phyloP scores from a whole-genome alignment of 257 asterid genomes.

The Osmanthus fragrans region DNA sequence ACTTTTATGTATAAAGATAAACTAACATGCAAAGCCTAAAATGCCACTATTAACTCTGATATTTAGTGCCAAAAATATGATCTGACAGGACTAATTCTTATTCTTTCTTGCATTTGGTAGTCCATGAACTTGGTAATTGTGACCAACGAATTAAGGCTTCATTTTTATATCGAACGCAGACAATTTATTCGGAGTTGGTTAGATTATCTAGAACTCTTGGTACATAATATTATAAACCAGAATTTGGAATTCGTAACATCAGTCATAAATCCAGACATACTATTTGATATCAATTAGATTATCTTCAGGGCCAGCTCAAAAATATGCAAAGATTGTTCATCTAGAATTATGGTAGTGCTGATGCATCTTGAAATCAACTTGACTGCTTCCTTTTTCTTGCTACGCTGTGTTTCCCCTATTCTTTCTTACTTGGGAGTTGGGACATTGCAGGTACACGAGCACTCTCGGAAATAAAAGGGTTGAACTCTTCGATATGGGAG shows the following conservation, averaged over 20 bases:
- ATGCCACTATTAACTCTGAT: not conserved
- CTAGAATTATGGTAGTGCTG: not conserved
- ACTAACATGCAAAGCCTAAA: not conserved
- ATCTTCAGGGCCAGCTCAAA: not conserved
- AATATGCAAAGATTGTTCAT: constrained; percentile 1
- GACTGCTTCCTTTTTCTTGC: constrained; percentile 7
- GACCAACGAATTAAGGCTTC: not conserved
- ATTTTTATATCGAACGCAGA: not conserved
- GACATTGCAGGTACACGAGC: constrained; percentile 73
- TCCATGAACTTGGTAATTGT: not conserved
- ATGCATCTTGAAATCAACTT: constrained; percentile 1
- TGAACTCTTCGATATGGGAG: constrained; percentile 91
- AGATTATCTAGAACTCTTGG: not conserved
- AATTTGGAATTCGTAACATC: not conserved
- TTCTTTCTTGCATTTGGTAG: not conserved
- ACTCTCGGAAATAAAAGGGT: constrained; percentile 91
- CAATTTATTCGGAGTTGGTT: not conserved
- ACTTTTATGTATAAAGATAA: not conserved
- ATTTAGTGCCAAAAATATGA: not conserved
- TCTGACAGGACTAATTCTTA: not conserved
- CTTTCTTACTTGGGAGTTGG: constrained; percentile 18
- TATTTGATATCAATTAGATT: constrained; percentile 3
- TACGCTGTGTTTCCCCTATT: not conserved
- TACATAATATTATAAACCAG: not conserved
- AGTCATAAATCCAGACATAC: not conserved